These are phyloP conservation scores for Termitomyces sp. DNA, from an alignment of 768 basidiomycete species.

Conservation along the genomic window DNA sequence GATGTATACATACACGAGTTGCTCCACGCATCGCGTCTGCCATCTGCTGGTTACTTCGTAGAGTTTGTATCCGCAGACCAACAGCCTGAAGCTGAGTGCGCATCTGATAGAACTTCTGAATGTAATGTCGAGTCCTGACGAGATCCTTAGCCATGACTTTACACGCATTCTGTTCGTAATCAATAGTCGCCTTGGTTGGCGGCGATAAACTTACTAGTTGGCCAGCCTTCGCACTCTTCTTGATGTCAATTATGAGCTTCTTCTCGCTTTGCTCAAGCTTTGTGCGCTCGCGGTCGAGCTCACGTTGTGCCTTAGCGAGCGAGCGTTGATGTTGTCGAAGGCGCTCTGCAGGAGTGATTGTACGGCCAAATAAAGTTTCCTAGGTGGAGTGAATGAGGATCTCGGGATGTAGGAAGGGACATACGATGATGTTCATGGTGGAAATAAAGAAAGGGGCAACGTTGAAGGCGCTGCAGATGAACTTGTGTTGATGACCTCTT, in stretches of 20 bases:
- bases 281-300: conserved; percentile 90
- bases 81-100: conserved; percentile 97
- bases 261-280: conserved; percentile 97
- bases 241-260: conserved; percentile 93
- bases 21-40: conserved; percentile 99
- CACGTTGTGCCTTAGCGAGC: conserved; percentile 94
- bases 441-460: conserved; percentile 12
- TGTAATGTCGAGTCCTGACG: conserved; percentile 89
- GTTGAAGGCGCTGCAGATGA: background rate
- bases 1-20: conserved; percentile 64
- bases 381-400: conserved; percentile 23
- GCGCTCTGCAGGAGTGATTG: conserved; percentile 93
- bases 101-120: conserved; percentile 99
- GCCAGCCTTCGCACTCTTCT: conserved; percentile 91
- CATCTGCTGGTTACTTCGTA: conserved; percentile 98
- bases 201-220: conserved; percentile 65
- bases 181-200: conserved; percentile 12
- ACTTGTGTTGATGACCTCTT: conserved; percentile 1
- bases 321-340: conserved; percentile 95
- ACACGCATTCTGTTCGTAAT: conserved; percentile 75
- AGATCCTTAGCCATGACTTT: conserved; percentile 99
- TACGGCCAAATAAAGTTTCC: conserved; percentile 94
- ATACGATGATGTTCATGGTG: conserved; percentile 77
- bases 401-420: conserved; percentile 16
- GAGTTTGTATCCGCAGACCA: conserved; percentile 88